Percentiles rank a stretch among this genome's conserved stretches.
These are phyloP conservation scores for Lobulomyces angularis DNA, from an alignment of 192 early-diverging fungal species.

Conservation along the genomic window DNA sequence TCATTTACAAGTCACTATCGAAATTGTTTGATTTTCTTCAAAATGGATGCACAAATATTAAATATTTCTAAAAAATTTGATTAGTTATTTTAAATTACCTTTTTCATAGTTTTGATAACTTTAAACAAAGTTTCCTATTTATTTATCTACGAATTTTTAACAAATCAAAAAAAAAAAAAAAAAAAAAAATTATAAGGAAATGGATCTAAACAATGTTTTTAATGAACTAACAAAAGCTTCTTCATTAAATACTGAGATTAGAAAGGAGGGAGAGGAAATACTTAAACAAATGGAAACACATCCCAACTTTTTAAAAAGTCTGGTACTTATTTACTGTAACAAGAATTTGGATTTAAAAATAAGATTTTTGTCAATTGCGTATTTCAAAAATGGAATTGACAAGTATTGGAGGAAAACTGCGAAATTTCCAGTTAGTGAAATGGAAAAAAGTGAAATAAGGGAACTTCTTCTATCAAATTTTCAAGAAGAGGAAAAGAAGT, in stretches of 20 bases:
- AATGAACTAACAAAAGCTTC: constrained; percentile 43
- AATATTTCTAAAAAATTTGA: no score
- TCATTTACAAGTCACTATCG: no score
- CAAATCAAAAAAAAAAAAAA: constrained; percentile 6
- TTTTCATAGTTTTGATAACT: no score
- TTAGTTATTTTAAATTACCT: no score
- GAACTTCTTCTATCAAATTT: constrained; percentile 9
- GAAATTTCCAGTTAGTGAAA: constrained; percentile 17
- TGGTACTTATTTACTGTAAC: constrained; percentile 67
- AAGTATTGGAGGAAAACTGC: constrained; percentile 76
- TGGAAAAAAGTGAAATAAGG: constrained; percentile 4
- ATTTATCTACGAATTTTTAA: no score
- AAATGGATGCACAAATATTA: no score
- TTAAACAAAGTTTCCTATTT: no score
- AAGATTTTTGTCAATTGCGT: constrained; percentile 64
- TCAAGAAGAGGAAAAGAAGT: constrained; percentile 19
- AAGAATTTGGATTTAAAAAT: constrained; percentile 44
- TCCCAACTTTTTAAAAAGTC: constrained; percentile 55
- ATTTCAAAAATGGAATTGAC: constrained; percentile 83
- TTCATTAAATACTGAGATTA: constrained; percentile 50
- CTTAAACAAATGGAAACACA: constrained; percentile 61
- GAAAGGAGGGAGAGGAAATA: constrained; percentile 51
- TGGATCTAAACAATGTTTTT: constrained; percentile 7
- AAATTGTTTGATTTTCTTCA: no score
- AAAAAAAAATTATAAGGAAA: no score